Conservation (phyloP, 352 stramenopile genomes). For the Peronosclerospora sorghi region DNA sequence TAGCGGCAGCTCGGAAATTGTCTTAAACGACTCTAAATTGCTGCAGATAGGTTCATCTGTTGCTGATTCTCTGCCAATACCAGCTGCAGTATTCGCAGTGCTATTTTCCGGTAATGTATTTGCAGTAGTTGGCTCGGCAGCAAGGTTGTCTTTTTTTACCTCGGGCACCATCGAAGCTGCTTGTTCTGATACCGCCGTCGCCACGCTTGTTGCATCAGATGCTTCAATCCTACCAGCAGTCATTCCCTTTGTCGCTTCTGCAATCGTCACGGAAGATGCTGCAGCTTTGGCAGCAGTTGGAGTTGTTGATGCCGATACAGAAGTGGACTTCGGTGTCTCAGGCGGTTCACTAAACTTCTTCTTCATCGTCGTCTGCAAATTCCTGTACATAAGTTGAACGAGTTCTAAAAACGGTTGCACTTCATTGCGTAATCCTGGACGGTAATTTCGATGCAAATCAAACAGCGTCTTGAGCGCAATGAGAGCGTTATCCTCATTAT, state of each 20-base stretch:
- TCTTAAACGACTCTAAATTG: slow-evolving; percentile 89
- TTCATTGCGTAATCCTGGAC: slow-evolving; percentile 79
- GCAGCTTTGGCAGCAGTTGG: slow-evolving; percentile 13
- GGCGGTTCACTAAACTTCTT: slow-evolving; percentile 71
- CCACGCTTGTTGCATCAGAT: not conserved
- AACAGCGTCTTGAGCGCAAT: slow-evolving; percentile 93
- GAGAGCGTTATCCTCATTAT: slow-evolving; percentile 96
- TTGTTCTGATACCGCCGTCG: slow-evolving; percentile 4
- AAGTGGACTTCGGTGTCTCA: slow-evolving; percentile 20
- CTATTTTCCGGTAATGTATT: slow-evolving; percentile 6
- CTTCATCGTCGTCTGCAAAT: slow-evolving; percentile 68
- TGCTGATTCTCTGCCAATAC: slow-evolving; percentile 2
- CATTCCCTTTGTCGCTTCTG: slow-evolving; percentile 6
- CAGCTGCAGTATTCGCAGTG: slow-evolving; percentile 1
- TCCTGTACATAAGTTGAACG: slow-evolving; percentile 87
- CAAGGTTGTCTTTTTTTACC: not conserved
- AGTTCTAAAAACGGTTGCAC: slow-evolving; percentile 85
- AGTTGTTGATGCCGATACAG: slow-evolving; percentile 11
- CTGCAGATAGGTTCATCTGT: slow-evolving; percentile 53
- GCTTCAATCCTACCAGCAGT: slow-evolving; percentile 1
- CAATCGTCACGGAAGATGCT: slow-evolving; percentile 1
- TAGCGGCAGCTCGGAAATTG: slow-evolving; percentile 94
- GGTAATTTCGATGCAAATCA: slow-evolving; percentile 95
- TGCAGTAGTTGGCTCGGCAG: not conserved
- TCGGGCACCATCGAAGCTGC: not conserved